Base-by-base conservation (phyloP, 1,139 yeast genomes). In the Pichia sp. region DNA sequence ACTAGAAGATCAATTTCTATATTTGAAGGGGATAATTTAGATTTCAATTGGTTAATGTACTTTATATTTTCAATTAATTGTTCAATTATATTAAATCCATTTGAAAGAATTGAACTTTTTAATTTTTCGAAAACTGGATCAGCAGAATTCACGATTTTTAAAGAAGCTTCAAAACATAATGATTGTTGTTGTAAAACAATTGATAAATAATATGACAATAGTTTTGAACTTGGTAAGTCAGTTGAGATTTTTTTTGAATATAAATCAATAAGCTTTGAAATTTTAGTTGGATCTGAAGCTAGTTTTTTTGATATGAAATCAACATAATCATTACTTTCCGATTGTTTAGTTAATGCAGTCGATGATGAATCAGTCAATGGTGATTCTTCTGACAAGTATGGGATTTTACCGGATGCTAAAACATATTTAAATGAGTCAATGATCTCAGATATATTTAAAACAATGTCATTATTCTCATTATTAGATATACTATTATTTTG, bases 81-180 rank as follows among this genome's bases (percentile, higher is more conserved):
- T 13, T 54, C 59, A 37, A 60, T 51, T 29, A 59, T 43, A 1
- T 43, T 43, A 43, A 52, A 44, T 7, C 58, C 55, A 37, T 49
- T 48, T 9, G 30, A 11, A 23, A 47, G 44, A 18, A 58, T 41
- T 20, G 24, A 34, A 9, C 20, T 12, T 43, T 27, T 29, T 4
- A 42, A 26, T 1, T 36, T 26, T 9, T 40, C 30, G 27, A 35
- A 13, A 1, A 9, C 26, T 26, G 23, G 13, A 13, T 15, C 16
- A 16, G 41, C 36, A 15, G 43, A 41, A 18, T 32, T 46, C 3
- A 47, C 12, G 3, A 50, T 27, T 11, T 40, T n/a, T 8, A 43
- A 34, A 4, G 47, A 42, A 2, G 40, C 5, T 20, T 36, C 32
- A n/a, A 44, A 50, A 38, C 26, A 50, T 12, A 29, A 8, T 8